Evolutionary conservation across 805 yeast species (phyloP), one percentile per base, ranked within the genome.

Genomic region (Saccharomyces jurei): DNA sequence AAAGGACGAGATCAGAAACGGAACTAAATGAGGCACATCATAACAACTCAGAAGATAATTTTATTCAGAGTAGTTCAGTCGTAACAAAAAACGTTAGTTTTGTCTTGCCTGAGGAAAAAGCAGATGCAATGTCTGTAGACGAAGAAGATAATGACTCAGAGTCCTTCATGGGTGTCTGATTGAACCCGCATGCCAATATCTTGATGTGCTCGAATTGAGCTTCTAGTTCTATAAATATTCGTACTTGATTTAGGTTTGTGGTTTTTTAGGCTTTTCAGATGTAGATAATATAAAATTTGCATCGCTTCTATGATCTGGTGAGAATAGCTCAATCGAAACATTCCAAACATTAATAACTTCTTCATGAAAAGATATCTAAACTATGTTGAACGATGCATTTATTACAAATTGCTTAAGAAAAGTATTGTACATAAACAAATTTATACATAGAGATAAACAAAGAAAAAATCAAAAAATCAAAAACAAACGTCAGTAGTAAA

Each of bases 51-150:
- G 44, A 36, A 17, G 8, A 17, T 9, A 36, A 5, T 8, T 8
- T 17, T 21, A 36, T 17, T 1, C 44, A 17, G 4, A 17, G 17
- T 11, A 36, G 11, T 17, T 36, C 44, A 17, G 25, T 22, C 8
- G 44, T 36, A 36, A 17, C 26, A 14, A 51, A 50, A 25, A 49
- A 46, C 28, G 53, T 49, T 13, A 52, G 52, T 46, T 54, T 54
- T 17, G 26, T 27, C 11, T 46, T 46, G 5, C 52, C 56, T 10
- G 41, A 36, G 6, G 44, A 36, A 11, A 36, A 50, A 17, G 50
- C 28, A 8, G 57, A 41, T 13, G 50, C 27, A n/a, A 55, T 53
- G 50, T 36, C 56, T 17, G 44, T 52, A 3, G 50, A 50, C 31
- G 27, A 26, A 9, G 49, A 52, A 21, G 56, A 17, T 36, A 36